A percentile compares a stretch with the other conserved stretches of the same genome.
Evolutionary conservation across 2,329 filamentous ascomycete genomes (phyloP).

Genomic region (Talaromyces sp.): DNA sequence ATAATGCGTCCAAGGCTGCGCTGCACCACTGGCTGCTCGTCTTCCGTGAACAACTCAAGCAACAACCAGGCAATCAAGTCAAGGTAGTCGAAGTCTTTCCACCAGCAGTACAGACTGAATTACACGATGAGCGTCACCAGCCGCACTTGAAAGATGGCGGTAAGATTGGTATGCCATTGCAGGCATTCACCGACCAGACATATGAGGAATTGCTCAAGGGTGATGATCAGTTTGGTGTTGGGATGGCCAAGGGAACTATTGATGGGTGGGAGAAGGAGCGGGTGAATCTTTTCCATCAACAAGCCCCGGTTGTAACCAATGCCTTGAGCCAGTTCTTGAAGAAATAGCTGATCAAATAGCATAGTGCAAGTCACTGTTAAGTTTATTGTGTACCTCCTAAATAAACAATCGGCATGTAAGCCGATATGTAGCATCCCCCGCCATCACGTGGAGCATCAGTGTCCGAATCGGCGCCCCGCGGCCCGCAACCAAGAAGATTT

Average conservation of each 20-base stretch:
- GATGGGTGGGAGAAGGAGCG: conserved; percentile 18
- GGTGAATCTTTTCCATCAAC: conserved; percentile 16
- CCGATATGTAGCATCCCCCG: neutral
- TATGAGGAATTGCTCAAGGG: conserved; percentile 47
- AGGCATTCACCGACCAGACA: conserved; percentile 51
- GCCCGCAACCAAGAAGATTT: neutral
- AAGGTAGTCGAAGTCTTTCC: conserved; percentile 56
- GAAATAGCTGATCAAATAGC: neutral
- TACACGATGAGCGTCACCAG: conserved; percentile 54
- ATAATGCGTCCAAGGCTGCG: conserved; percentile 56
- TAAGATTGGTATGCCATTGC: conserved; percentile 53
- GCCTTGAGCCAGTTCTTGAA: conserved; percentile 9
- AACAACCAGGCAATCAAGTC: conserved; percentile 40
- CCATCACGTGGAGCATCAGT: neutral
- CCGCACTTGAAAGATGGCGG: conserved; percentile 51
- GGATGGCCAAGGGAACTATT: conserved; percentile 31
- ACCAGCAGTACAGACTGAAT: conserved; percentile 56
- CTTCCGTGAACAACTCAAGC: conserved; percentile 50
- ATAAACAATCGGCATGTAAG: neutral
- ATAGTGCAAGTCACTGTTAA: neutral
- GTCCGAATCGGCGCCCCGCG: neutral
- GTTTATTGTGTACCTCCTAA: too few relatives aligned
- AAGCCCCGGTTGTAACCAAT: conserved; percentile 6
- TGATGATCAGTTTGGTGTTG: conserved; percentile 53
- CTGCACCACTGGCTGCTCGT: conserved; percentile 54